phyloP scores from a whole-genome alignment of 768 basidiomycete species.

The Psilocybe cyanescens region DNA sequence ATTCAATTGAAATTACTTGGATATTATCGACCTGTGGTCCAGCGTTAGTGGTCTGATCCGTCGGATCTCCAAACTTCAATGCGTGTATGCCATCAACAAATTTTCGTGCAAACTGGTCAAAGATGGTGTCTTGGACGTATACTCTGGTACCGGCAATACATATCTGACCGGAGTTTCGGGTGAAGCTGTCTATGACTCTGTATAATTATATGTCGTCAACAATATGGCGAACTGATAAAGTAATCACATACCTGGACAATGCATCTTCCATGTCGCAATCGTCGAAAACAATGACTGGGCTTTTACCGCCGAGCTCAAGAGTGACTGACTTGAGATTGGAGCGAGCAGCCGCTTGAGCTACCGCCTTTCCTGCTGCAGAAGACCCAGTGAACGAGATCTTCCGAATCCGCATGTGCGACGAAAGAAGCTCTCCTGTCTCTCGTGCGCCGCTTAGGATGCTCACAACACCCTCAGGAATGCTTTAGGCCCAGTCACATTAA shows the following conservation, averaged over 20 bases:
- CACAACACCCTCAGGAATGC: not conserved
- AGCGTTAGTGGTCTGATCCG: not conserved
- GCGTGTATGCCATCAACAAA: not conserved
- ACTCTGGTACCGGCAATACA: slow-evolving; percentile 11
- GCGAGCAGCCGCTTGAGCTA: slow-evolving; percentile 69
- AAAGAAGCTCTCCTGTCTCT: slow-evolving; percentile 62
- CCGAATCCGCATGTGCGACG: slow-evolving; percentile 61
- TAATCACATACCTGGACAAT: slow-evolving; percentile 30
- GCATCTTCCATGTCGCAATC: slow-evolving; percentile 65
- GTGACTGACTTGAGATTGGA: slow-evolving; percentile 77
- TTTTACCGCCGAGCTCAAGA: slow-evolving; percentile 74
- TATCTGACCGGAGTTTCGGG: slow-evolving; percentile 1
- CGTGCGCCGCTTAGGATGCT: slow-evolving; percentile 21
- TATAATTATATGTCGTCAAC: not conserved
- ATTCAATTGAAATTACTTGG: not conserved
- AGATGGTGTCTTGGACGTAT: slow-evolving; percentile 13
- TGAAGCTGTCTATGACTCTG: slow-evolving; percentile 1
- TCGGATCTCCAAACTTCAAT: slow-evolving; percentile 2
- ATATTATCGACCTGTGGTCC: slow-evolving; percentile 2
- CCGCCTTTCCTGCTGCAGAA: slow-evolving; percentile 66
- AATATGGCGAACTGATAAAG: too few species aligned
- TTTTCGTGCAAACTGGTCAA: not conserved
- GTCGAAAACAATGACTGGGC: slow-evolving; percentile 62
- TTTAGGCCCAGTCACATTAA: not conserved
- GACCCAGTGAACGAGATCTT: slow-evolving; percentile 82